Conservation (phyloP, 2,329 filamentous ascomycete genomes). For the Nakataea oryzae region DNA sequence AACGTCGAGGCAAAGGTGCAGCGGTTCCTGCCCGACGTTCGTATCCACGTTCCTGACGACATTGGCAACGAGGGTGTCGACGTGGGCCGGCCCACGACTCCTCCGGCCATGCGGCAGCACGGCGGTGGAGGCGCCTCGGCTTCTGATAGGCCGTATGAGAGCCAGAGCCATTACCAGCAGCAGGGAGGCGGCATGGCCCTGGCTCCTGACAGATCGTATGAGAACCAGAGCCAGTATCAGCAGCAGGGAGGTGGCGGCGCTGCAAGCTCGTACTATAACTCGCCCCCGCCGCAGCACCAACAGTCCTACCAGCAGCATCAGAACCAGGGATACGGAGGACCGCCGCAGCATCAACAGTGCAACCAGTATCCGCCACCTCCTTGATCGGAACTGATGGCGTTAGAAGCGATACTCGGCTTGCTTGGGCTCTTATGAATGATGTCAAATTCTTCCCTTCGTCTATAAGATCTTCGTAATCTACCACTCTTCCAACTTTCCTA, state of each 20-base stretch:
- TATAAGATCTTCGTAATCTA: neutral
- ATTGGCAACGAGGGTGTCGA: conserved; percentile 35
- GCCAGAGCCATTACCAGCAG: neutral
- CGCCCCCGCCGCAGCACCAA: neutral
- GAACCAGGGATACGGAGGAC: neutral
- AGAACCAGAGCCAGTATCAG: neutral
- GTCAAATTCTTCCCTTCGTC: neutral
- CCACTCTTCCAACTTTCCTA: neutral
- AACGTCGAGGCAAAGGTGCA: conserved; percentile 35
- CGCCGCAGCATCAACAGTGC: neutral
- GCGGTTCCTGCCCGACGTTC: conserved; percentile 32
- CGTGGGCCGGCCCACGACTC: conserved; percentile 22
- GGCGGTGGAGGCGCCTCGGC: neutral
- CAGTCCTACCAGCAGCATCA: neutral
- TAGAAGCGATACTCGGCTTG: neutral
- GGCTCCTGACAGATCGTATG: neutral
- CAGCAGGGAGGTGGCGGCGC: neutral
- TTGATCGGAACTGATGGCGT: neutral
- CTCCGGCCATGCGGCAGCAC: conserved; percentile 9
- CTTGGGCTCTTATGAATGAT: neutral
- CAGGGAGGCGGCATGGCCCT: too few species aligned
- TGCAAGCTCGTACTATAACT: neutral
- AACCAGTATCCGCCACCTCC: too few species aligned
- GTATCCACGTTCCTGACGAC: conserved; percentile 33
- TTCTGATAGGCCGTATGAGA: neutral